These are phyloP conservation scores for Globisporangium camurandrum DNA, from an alignment of 352 stramenopile genomes.

Conservation along the genomic window DNA sequence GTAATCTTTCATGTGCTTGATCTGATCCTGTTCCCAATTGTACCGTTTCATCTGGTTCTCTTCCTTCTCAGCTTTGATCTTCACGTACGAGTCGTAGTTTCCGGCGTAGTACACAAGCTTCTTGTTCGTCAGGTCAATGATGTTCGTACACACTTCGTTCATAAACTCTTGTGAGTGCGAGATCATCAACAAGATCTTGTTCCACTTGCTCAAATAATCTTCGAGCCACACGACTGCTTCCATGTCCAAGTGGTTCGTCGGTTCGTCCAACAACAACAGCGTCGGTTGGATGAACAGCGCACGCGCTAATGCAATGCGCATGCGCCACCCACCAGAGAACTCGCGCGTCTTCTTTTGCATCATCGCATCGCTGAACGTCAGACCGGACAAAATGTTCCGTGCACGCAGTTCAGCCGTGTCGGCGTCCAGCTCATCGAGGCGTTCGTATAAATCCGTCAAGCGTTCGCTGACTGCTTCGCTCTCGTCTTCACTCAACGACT, in stretches of 20 bases:
- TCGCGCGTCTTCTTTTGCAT: constrained; percentile 92
- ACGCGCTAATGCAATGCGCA: constrained; percentile 94
- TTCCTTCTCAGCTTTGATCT: constrained; percentile 94
- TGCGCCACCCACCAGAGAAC: constrained; percentile 94
- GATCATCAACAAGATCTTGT: constrained; percentile 97
- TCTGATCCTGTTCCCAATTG: constrained; percentile 96
- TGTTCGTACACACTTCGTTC: constrained; percentile 98
- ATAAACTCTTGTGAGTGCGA: constrained; percentile 98
- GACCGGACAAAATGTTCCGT: constrained; percentile 90
- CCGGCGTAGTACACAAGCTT: constrained; percentile 97
- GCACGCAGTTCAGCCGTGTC: constrained; percentile 91
- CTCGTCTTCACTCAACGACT: constrained; percentile 86
- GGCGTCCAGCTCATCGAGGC: constrained; percentile 93
- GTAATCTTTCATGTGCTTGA: constrained; percentile 99
- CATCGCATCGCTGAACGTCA: constrained; percentile 95
- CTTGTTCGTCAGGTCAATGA: constrained; percentile 92
- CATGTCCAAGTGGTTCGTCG: constrained; percentile 96
- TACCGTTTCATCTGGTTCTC: constrained; percentile 99
- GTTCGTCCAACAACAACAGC: constrained; percentile 92
- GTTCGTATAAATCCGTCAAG: constrained; percentile 92
- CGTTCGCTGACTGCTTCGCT: constrained; percentile 82
- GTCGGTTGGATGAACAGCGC: constrained; percentile 97
- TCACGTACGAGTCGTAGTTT: constrained; percentile 98
- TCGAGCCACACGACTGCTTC: constrained; percentile 98
- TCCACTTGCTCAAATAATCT: constrained; percentile 96